A percentile compares a stretch with the other conserved stretches of the same genome.
phyloP scores from a whole-genome alignment of 2,329 filamentous ascomycete genomes.

The Pyricularia grisea region DNA sequence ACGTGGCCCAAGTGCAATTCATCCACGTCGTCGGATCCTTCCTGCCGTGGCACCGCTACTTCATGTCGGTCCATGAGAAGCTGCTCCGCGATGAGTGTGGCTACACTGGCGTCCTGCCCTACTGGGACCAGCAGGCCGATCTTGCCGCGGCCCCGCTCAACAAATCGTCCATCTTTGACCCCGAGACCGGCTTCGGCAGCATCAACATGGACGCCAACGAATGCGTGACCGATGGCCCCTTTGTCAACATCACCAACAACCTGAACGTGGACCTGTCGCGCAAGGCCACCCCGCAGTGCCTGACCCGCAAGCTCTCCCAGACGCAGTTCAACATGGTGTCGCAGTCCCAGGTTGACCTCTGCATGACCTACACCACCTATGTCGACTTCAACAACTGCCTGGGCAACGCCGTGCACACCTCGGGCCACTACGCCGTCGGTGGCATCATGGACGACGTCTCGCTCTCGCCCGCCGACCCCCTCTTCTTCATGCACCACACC shows the following conservation, averaged over 20 bases:
- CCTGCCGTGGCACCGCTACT: conserved; percentile 19
- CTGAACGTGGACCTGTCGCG: neutral
- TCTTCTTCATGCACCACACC: conserved; percentile 35
- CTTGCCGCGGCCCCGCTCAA: conserved; percentile 26
- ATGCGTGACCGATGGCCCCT: conserved; percentile 3
- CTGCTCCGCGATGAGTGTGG: conserved; percentile 24
- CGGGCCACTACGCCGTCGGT: conserved; percentile 30
- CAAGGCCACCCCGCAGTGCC: neutral
- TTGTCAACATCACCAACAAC: conserved; percentile 4
- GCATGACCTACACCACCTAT: conserved; percentile 22
- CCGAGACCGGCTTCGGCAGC: conserved; percentile 21
- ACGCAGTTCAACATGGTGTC: conserved; percentile 15
- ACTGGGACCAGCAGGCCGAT: conserved; percentile 23
- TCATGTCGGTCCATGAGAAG: conserved; percentile 19
- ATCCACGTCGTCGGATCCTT: conserved; percentile 10
- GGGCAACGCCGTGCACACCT: conserved; percentile 26
- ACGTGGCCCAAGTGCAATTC: neutral
- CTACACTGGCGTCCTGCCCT: conserved; percentile 23
- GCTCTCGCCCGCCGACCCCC: conserved; percentile 33
- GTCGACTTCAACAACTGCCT: conserved; percentile 12
- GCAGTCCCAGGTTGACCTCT: conserved; percentile 20
- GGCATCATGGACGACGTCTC: conserved; percentile 34
- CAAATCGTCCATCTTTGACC: conserved; percentile 33
- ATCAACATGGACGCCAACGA: neutral
- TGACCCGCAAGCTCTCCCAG: neutral